Evolutionary conservation across 805 yeast genomes (phyloP), one percentile per base, ranked within the genome.

Genomic region (Lipomyces orientalis): DNA sequence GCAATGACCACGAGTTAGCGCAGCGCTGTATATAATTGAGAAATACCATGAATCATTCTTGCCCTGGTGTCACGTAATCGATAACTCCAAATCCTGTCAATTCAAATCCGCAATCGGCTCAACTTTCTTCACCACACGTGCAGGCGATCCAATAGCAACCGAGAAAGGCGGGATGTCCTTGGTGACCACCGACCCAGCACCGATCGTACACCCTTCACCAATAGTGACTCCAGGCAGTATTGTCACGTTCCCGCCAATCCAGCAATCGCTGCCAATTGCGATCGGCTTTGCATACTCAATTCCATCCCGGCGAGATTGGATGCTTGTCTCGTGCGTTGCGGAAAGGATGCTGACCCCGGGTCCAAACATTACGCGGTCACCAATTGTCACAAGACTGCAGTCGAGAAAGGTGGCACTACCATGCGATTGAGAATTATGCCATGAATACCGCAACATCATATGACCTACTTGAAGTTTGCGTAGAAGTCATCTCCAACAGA

Each of bases 141-240:
- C 89, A 0, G 92, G 93, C 25, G 81, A 81, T 0, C 93, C 93
- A n/a, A 80, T 89, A 14, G 84, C 88, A 19, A 88, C 84, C 0
- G 84, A 79, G 66, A 82, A 79, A 2, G 84, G 79, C 0, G 90
- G 88, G 35, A 89, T 83, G 66, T 83, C 85, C 64, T 80, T 85
- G 22, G 84, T 82, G 29, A 90, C 91, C 2, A 88, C 87, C 7
- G 88, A 79, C 3, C 91, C 91, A 2, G 93, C 91, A 1, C 88
- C 93, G 55, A 89, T 81, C 1, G 87, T 86, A 3, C 83, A 82
- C 9, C 85, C 84, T 60, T 86, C 85, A 14, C 93, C 93, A 57
- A 89, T 81, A 0, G 83, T 85, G 10, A 87, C 88, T 8, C 93
- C 93, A 1, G 90, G 90, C 61, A 88, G 76, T 8, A 90, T 81